Evolutionary conservation across 2,329 filamentous ascomycete genomes (phyloP).

Genomic region (Neoscytalidium dimidiatum): DNA sequence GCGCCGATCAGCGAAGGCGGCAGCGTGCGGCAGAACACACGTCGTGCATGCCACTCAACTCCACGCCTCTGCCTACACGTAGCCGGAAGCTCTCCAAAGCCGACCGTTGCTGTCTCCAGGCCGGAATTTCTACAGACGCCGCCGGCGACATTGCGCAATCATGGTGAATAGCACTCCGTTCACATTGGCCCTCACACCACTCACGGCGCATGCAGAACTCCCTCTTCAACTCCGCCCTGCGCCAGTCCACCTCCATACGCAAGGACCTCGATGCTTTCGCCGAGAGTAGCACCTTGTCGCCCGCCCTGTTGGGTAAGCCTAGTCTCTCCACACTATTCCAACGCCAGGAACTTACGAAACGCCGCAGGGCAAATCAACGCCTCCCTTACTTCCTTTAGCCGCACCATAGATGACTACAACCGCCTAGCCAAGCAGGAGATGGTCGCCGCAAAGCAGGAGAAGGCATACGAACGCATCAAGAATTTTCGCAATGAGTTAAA

Average conservation of each 20-base stretch:
- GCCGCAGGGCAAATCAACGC: constrained; percentile 18
- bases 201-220: constrained; percentile 62
- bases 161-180: constrained; percentile 2
- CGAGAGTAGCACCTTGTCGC: constrained; percentile 58
- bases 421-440: constrained; percentile 84
- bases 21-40: background rate
- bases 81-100: background rate
- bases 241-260: constrained; percentile 79
- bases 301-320: constrained; percentile 60
- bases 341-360: background rate
- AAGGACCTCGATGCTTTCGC: constrained; percentile 73
- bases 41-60: constrained; percentile 5
- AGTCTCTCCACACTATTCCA: no score
- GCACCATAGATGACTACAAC: constrained; percentile 91
- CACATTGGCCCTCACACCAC: background rate
- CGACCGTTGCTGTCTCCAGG: background rate
- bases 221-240: constrained; percentile 81
- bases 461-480: constrained; percentile 81
- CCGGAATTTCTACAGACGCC: background rate
- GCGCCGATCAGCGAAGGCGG: constrained; percentile 10
- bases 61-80: constrained; percentile 13
- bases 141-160: background rate
- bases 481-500: constrained; percentile 81
- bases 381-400: constrained; percentile 75
- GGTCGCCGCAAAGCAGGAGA: constrained; percentile 86